Evolutionary conservation across 1,284 basidiomycete species (phyloP).

Genomic region (Papiliotrema fonsecae): DNA sequence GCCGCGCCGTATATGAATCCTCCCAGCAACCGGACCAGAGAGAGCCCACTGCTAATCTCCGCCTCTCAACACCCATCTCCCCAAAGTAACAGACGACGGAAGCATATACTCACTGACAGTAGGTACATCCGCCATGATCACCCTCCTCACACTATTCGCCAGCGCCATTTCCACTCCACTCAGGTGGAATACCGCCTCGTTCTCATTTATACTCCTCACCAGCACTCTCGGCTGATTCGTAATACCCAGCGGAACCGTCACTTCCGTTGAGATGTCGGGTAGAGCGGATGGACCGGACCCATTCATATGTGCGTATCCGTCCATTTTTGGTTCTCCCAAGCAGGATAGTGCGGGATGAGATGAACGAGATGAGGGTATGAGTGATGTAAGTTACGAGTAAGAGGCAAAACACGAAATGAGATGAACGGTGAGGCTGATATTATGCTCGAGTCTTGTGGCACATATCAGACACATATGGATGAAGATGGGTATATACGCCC

Average conservation of each 20-base stretch:
- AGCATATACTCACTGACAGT: constrained; percentile 72
- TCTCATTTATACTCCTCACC: constrained; percentile 57
- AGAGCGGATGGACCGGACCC: constrained; percentile 9
- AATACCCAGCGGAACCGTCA: constrained; percentile 26
- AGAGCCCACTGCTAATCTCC: no score
- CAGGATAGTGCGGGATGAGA: background rate
- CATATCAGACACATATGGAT: no score
- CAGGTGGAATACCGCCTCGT: constrained; percentile 79
- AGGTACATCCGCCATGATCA: constrained; percentile 92
- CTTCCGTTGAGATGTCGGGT: background rate
- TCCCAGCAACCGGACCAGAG: no score
- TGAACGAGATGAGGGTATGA: background rate
- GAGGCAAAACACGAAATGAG: background rate
- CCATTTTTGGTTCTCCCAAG: constrained; percentile 17
- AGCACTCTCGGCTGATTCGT: constrained; percentile 40
- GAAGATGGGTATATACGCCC: no score
- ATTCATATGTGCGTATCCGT: constrained; percentile 21
- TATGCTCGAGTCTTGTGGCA: no score
- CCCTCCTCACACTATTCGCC: constrained; percentile 80
- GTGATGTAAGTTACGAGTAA: background rate
- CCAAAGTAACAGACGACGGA: no score
- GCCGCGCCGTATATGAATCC: no score
- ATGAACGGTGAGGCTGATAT: no score
- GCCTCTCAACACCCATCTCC: no score
- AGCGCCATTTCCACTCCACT: constrained; percentile 92